These are phyloP conservation scores for Coemansia sp. DNA, from an alignment of 192 early-diverging fungal genomes.

Conservation along the genomic window DNA sequence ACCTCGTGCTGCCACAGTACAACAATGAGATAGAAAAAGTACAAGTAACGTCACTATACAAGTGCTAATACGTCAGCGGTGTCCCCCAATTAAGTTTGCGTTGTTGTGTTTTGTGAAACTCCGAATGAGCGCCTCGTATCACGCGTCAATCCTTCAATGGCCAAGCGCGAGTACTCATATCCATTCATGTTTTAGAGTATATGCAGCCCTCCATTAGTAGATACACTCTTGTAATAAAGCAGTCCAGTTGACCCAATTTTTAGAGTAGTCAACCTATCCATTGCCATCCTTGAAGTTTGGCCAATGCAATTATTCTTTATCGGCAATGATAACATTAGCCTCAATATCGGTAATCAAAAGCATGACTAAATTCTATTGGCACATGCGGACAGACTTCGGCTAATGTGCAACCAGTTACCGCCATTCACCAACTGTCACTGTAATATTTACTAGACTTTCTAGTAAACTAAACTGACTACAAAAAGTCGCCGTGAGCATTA, in stretches of 20 bases:
- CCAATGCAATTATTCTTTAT: constrained; percentile 3
- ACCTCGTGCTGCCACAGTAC: neutral
- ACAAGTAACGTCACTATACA: neutral
- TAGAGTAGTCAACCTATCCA: neutral
- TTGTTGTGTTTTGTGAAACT: neutral
- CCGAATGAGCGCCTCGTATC: constrained; percentile 5
- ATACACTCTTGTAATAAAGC: neutral
- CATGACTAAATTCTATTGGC: neutral
- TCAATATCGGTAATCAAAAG: neutral
- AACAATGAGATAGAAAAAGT: neutral
- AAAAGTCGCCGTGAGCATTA: too few species aligned
- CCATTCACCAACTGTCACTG: neutral
- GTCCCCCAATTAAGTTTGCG: neutral
- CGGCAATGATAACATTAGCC: neutral
- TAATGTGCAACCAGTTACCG: neutral
- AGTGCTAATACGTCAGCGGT: neutral
- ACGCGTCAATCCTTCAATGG: neutral
- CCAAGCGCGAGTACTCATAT: neutral
- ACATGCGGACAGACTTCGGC: neutral
- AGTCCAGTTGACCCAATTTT: neutral
- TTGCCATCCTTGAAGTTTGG: neutral
- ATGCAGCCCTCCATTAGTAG: neutral
- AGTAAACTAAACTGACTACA: neutral
- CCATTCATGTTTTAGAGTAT: neutral
- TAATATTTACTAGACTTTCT: neutral